Evolutionary conservation across 1,284 basidiomycete genomes (phyloP), one percentile per base, ranked within the genome.

Genomic region (Cryptococcus sp.): DNA sequence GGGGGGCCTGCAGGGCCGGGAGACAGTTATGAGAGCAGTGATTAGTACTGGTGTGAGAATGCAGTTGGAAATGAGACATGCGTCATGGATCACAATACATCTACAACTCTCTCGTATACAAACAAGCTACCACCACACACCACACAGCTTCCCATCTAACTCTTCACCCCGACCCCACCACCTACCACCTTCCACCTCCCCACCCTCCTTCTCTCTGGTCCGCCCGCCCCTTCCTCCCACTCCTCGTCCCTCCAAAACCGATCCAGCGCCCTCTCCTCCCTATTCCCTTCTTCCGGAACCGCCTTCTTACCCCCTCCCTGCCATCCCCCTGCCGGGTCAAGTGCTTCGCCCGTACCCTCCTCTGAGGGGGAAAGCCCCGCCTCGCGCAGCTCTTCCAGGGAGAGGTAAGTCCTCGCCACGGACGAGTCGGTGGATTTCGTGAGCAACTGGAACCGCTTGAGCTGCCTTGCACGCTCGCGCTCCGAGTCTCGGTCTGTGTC

Each of bases 391-490:
- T 61, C 61, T 13, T 59, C 60, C 1, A 72, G 47, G 38, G 57
- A 54, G 9, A 71, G 42, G 47, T 73, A 73, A 11, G 65, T 66
- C 44, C 52, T 46, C 5, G 63, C 71, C 1, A 75, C 65, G 3
- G 54, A 55, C 35, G 56, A 55, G 61, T 73, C 72, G 1, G 55
- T 48, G 1, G 63, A 66, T 51, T 75, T 75, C 11, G 70, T 72
- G 21, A 77, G 37, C 0, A 72, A 57, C 59, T 75, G 75, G 56
- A 77, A 77, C 49, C 73, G 60, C 53, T 72, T 72, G 15, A 75
- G 39, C 24, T 45, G 44, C 24, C 46, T 60, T 51, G 21, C 67
- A 52, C 53, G 69, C 64, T 46, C 56, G 39, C 42, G 55, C 46
- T 49, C 71, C 28, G 50, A 36, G 20, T 50, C 21, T 49, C 40